Base-by-base conservation (phyloP, 306 rosid species). In the Acmispon strigosus region DNA sequence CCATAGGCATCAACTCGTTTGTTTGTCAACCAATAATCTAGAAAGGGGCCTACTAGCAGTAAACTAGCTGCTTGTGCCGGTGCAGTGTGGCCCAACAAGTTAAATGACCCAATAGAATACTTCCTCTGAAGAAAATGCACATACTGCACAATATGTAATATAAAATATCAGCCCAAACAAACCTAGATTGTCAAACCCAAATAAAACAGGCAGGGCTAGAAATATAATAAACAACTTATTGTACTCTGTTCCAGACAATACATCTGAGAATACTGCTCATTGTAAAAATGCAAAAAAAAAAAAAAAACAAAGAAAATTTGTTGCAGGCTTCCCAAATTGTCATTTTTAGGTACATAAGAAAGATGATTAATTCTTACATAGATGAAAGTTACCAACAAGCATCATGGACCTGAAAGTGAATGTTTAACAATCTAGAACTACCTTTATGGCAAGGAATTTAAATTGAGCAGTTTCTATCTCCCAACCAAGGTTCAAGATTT, bases 61-160 rank as follows among this genome's bases (percentile, higher is more conserved):
- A 90, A 69, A 49, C 91, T 84, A 65, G 81, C 80, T 29, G 96
- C 96, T 76, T 90, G 96, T 44, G 78, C 91, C 32, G 96, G 96
- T 16, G 96, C 96, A 47, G 94, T 90, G 62, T 90, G 93, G 73
- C 93, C 93, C 87, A 90, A 70, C 80, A 90, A 74, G 77, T 90
- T 87, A 82, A 90, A 90, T 20, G 96, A 90, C 27, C 96, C 90
- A 49, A 90, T 83, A 68, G 96, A 86, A 66, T 90, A 90, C 70
- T 87, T 90, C 63, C 93, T 80, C 74, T 90, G 96, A 72, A 90
- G 96, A 71, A 14, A 83, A 83, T 87, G 93, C n/a, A 90, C 93
- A 69, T 86, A 87, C 96, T 90, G 88, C 84, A 80, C 16, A 76
- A 66, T 65, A 78, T 12, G 52, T 59, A 62, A 69, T 19, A 58